These are phyloP conservation scores for Asterophora lycoperdoides DNA, from an alignment of 768 basidiomycete genomes.

Conservation along the genomic window DNA sequence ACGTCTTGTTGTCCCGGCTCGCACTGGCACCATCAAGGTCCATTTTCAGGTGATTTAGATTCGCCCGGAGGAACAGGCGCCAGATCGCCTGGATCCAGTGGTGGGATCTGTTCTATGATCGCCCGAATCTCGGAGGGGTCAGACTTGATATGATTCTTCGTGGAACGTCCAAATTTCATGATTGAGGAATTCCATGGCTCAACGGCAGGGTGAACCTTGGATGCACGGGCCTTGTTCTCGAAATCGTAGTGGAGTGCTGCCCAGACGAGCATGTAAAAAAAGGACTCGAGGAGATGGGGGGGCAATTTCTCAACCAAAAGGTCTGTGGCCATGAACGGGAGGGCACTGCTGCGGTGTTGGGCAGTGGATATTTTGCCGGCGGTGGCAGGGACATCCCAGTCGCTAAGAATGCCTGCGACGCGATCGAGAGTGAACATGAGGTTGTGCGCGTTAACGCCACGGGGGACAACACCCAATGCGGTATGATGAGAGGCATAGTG, in stretches of 20 bases:
- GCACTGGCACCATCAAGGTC: too few relatives aligned
- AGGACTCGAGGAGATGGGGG: conserved; percentile 6
- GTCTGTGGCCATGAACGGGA: conserved; percentile 4
- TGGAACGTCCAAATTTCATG: too few relatives aligned
- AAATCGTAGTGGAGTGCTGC: conserved; percentile 6
- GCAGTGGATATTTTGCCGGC: conserved; percentile 11
- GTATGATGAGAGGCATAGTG: conserved; percentile 7
- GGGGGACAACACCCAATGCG: conserved; percentile 17
- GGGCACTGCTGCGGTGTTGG: conserved; percentile 8
- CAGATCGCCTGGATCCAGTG: neutral
- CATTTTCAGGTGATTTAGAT: neutral
- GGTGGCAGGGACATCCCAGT: conserved; percentile 24
- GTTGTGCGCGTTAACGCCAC: conserved; percentile 28
- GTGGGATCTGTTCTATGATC: neutral
- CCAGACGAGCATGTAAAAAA: conserved; percentile 9
- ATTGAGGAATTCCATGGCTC: too few relatives aligned
- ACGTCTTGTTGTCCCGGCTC: neutral
- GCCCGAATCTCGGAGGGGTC: too few relatives aligned
- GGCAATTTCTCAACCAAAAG: neutral
- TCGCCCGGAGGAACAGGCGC: neutral
- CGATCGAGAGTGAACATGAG: conserved; percentile 20
- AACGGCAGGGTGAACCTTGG: too few relatives aligned
- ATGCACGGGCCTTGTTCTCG: neutral
- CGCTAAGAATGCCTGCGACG: conserved; percentile 22
- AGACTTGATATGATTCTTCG: too few relatives aligned